A percentile compares a stretch with the other conserved stretches of the same genome.
Conservation (phyloP, 2,329 filamentous ascomycete species). For the Paecilomyces variotii region DNA sequence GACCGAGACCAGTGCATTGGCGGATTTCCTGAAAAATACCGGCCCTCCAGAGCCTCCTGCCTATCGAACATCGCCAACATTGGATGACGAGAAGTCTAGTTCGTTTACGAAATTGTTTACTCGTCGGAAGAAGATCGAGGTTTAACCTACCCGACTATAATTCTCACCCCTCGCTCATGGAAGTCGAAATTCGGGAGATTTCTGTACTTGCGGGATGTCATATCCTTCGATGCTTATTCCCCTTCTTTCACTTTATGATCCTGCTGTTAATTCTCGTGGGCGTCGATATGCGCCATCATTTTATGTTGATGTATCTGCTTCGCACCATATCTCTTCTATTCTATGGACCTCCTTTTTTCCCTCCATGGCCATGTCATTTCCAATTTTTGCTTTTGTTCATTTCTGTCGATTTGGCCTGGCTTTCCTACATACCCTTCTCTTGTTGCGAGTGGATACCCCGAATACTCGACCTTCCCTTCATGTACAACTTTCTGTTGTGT, state of each 20-base stretch:
- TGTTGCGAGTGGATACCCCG: neutral
- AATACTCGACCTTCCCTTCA: neutral
- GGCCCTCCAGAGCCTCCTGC: conserved; percentile 48
- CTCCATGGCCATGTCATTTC: neutral
- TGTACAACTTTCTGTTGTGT: neutral
- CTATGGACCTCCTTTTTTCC: neutral
- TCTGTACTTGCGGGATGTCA: neutral
- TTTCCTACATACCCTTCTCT: neutral
- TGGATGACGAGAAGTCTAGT: conserved; percentile 8
- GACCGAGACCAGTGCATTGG: conserved; percentile 56
- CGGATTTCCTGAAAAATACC: conserved; percentile 63
- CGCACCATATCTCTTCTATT: neutral
- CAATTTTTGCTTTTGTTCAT: neutral
- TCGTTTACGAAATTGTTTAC: conserved; percentile 17
- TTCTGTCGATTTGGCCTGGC: neutral
- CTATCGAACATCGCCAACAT: conserved; percentile 6
- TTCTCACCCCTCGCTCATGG: neutral
- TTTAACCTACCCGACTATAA: conserved; percentile 2
- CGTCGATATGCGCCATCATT: neutral
- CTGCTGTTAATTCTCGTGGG: neutral
- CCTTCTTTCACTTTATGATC: neutral
- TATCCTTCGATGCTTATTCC: neutral
- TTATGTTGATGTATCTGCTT: neutral
- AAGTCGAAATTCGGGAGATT: neutral
- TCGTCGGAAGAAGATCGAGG: conserved; percentile 18